Evolutionary conservation across 73 alveolate species (phyloP).

Genomic region (Paramecium pentaurelia): DNA sequence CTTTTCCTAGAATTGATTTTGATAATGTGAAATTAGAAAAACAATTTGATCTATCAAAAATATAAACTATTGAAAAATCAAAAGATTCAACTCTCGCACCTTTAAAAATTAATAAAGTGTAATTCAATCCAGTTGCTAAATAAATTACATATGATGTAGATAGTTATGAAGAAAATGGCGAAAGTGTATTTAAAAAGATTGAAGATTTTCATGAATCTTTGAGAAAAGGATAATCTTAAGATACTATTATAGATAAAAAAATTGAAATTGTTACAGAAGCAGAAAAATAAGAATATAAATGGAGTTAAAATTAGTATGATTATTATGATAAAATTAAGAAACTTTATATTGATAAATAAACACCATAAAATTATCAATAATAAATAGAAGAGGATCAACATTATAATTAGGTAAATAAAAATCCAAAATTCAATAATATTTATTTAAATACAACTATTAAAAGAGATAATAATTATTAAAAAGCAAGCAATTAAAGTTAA

Average conservation of each 20-base stretch:
- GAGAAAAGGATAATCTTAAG: background rate
- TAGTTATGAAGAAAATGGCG: background rate
- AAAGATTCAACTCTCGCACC: background rate
- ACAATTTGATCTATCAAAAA: background rate
- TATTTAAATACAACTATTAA: background rate
- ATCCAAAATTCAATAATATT: background rate
- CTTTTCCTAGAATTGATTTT: background rate
- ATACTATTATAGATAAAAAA: background rate
- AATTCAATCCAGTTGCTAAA: background rate
- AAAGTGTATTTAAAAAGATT: background rate
- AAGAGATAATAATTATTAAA: background rate
- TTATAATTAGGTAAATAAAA: background rate
- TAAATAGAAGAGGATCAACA: background rate
- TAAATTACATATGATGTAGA: background rate
- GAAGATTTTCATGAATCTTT: constrained; percentile 5
- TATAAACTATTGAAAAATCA: background rate
- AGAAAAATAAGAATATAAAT: background rate
- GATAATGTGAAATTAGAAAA: background rate
- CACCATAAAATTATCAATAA: background rate
- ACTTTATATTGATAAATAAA: background rate
- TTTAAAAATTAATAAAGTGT: background rate
- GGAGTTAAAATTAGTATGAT: constrained; percentile 17
- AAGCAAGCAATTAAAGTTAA: background rate
- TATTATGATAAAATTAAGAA: background rate
- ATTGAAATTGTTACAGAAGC: background rate